Evolutionary conservation across 2,329 filamentous ascomycete species (phyloP).

Genomic region (Bipolaris zeicola): DNA sequence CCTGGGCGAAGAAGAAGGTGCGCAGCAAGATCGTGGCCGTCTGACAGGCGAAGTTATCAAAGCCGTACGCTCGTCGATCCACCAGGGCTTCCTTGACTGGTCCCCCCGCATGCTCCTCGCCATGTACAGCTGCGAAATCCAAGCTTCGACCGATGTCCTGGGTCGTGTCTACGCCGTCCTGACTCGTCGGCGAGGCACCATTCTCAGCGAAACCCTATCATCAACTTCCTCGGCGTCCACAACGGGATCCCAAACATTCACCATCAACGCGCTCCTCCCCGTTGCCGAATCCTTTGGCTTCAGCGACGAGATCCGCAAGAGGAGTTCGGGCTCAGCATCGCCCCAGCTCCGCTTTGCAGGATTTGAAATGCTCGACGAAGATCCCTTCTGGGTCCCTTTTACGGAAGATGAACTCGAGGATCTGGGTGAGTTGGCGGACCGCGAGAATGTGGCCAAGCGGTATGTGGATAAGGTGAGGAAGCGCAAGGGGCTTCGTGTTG

Average conservation of each 20-base stretch:
- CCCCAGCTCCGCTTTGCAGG: slow-evolving; percentile 93
- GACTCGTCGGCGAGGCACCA: slow-evolving; percentile 87
- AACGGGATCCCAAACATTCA: slow-evolving; percentile 92
- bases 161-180: slow-evolving; percentile 97
- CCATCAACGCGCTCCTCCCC: slow-evolving; percentile 83
- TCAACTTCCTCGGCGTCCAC: slow-evolving; percentile 96
- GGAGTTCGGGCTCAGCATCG: slow-evolving; percentile 85
- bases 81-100: slow-evolving; percentile 91
- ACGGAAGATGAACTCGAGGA: slow-evolving; percentile 98
- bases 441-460: slow-evolving; percentile 92
- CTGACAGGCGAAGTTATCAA: slow-evolving; percentile 94
- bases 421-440: slow-evolving; percentile 88
- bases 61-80: slow-evolving; percentile 81
- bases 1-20: slow-evolving; percentile 58
- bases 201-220: slow-evolving; percentile 89
- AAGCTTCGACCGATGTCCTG: slow-evolving; percentile 92
- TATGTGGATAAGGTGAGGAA: slow-evolving; percentile 90
- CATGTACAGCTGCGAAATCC: slow-evolving; percentile 98
- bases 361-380: slow-evolving; percentile 90
- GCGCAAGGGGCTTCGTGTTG: slow-evolving; percentile 86
- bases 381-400: slow-evolving; percentile 96
- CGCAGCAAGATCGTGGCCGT: slow-evolving; percentile 70
- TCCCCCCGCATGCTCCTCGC: slow-evolving; percentile 91
- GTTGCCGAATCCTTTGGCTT: slow-evolving; percentile 97
- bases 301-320: slow-evolving; percentile 92